phyloP scores from a whole-genome alignment of 768 basidiomycete species.

The Rubroboletus satanas region DNA sequence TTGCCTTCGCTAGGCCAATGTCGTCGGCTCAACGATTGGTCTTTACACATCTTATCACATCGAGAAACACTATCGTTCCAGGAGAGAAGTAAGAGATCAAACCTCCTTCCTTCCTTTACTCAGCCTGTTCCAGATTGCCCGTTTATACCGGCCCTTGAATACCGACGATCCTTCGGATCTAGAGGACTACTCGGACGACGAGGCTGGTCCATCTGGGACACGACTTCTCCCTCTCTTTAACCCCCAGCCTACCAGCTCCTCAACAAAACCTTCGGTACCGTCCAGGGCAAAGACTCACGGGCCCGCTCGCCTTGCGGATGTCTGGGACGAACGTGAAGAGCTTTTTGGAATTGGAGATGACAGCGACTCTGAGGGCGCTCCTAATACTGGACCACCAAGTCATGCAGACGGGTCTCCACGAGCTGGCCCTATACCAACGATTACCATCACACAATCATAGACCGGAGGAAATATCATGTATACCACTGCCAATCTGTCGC shows the following conservation, averaged over 20 bases:
- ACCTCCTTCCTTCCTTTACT: not conserved
- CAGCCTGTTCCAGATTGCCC: conserved; percentile 52
- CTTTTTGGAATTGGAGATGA: conserved; percentile 65
- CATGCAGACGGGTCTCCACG: conserved; percentile 3
- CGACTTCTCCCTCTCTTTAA: conserved; percentile 58
- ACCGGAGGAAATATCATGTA: conserved; percentile 23
- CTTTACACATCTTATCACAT: conserved; percentile 62
- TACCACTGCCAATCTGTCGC: conserved; percentile 17
- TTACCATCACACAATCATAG: conserved; percentile 27
- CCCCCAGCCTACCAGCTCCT: conserved; percentile 7
- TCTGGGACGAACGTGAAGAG: conserved; percentile 80
- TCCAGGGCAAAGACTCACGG: conserved; percentile 31
- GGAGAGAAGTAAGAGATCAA: conserved; percentile 58
- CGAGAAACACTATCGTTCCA: conserved; percentile 71
- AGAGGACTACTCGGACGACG: conserved; percentile 44
- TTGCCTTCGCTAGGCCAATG: conserved; percentile 57
- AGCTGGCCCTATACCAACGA: conserved; percentile 22
- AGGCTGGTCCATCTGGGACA: conserved; percentile 41
- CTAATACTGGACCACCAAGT: conserved; percentile 6
- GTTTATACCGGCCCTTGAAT: conserved; percentile 71
- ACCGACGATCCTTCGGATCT: conserved; percentile 49
- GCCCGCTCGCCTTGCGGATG: conserved; percentile 47
- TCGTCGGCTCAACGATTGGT: conserved; percentile 68
- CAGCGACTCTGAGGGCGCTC: conserved; percentile 50
- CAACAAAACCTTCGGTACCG: conserved; percentile 18